phyloP scores from a whole-genome alignment of 2,329 filamentous ascomycete genomes.

The Aureobasidium uvarum region DNA sequence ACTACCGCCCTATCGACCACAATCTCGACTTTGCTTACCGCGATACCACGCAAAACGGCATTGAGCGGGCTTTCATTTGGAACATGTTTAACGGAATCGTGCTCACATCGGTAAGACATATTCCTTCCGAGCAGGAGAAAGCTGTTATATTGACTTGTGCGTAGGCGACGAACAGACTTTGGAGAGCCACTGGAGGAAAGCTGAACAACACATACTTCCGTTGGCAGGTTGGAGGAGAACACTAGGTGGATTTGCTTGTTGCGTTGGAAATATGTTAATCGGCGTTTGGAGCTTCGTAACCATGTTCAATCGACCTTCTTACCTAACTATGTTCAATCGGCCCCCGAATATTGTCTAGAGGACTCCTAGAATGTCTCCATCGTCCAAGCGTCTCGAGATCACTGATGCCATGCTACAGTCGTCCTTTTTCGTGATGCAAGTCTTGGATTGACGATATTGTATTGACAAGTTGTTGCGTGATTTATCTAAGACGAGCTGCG shows the following conservation, averaged over 20 bases:
- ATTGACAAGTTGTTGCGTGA: too few species aligned
- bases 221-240: constrained; percentile 56
- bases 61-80: constrained; percentile 50
- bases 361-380: too few species aligned
- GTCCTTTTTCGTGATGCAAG: not conserved
- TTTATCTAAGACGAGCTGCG: not conserved
- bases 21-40: constrained; percentile 45
- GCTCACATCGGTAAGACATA: constrained; percentile 42
- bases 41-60: constrained; percentile 46
- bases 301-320: not conserved
- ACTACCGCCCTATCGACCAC: constrained; percentile 49
- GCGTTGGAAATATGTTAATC: not conserved
- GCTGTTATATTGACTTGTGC: constrained; percentile 21
- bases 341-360: too few species aligned
- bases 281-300: constrained; percentile 3
- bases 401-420: not conserved
- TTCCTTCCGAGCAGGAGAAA: not conserved
- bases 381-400: not conserved
- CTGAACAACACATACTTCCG: constrained; percentile 51
- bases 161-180: constrained; percentile 47
- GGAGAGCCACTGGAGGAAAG: constrained; percentile 52
- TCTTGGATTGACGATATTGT: too few species aligned
- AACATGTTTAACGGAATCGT: constrained; percentile 53
- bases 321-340: too few species aligned
- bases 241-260: not conserved